phyloP scores from a whole-genome alignment of 192 early-diverging fungal species.

The Backusella psychrophila region DNA sequence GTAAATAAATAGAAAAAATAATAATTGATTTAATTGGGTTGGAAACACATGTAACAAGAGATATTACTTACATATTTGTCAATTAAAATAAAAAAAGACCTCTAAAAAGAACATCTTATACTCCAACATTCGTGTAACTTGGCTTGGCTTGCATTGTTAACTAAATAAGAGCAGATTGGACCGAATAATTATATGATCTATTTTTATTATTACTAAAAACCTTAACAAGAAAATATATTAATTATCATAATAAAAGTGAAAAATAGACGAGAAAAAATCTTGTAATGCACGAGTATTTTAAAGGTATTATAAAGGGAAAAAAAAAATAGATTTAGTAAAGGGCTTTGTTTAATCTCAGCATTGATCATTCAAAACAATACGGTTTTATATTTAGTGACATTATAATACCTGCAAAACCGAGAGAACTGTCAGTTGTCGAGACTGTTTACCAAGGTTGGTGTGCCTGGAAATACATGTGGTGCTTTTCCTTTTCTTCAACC shows the following conservation, averaged over 20 bases:
- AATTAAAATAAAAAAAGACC: not conserved
- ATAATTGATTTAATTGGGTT: not conserved
- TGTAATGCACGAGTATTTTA: not conserved
- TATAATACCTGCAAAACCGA: not conserved
- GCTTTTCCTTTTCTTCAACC: slow-evolving; percentile 4
- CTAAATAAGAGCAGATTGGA: not conserved
- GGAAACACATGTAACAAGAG: not conserved
- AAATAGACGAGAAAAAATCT: not conserved
- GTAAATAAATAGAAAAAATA: not conserved
- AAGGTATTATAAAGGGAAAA: not conserved
- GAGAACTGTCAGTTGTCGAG: slow-evolving; percentile 2
- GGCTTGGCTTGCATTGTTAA: not conserved
- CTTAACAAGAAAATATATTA: not conserved
- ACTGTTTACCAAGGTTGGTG: not conserved
- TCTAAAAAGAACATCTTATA: not conserved
- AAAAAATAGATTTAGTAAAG: not conserved
- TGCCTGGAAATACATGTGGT: slow-evolving; percentile 16
- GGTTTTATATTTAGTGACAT: not conserved
- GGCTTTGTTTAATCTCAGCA: not conserved
- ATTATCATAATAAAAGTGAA: not conserved
- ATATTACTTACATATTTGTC: not conserved
- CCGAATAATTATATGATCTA: not conserved
- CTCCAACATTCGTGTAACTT: not conserved
- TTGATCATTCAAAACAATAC: not conserved
- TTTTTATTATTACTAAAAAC: not conserved